These are phyloP conservation scores for Capsicum chinense DNA, from an alignment of 257 asterid species.

Conservation along the genomic window DNA sequence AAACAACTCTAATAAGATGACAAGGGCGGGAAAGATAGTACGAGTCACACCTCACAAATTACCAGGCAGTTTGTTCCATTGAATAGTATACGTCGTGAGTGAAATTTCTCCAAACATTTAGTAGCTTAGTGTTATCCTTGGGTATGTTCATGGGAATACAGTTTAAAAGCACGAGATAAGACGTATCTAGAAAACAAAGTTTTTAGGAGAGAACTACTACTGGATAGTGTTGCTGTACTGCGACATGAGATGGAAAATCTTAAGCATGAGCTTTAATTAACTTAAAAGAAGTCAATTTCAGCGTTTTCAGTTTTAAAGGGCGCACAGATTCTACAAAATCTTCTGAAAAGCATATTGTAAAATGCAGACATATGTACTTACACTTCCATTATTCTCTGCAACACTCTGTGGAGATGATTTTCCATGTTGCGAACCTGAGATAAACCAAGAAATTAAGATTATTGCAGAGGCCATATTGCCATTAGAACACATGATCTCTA, in stretches of 20 bases:
- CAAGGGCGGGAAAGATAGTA: too few species aligned
- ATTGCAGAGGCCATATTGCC: slow-evolving; percentile 12
- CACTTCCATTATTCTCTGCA: slow-evolving; percentile 79
- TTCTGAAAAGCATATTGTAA: background rate
- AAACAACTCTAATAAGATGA: background rate
- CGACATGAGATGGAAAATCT: background rate
- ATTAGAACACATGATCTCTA: slow-evolving; percentile 10
- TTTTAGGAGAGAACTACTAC: background rate
- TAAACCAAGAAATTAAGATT: slow-evolving; percentile 26
- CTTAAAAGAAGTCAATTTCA: background rate
- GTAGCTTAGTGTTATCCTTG: background rate
- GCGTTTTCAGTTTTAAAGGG: background rate
- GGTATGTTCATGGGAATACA: background rate
- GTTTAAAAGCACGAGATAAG: slow-evolving; percentile 17
- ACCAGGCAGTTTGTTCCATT: background rate
- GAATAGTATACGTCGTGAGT: background rate
- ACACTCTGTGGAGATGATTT: slow-evolving; percentile 66
- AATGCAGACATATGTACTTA: slow-evolving; percentile 48
- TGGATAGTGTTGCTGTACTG: background rate
- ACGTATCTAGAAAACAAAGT: background rate
- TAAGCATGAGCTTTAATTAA: background rate
- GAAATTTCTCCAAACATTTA: slow-evolving; percentile 8
- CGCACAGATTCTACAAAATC: background rate
- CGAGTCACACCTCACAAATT: background rate
- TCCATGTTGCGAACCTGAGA: slow-evolving; percentile 77